Evolutionary conservation across 129 eudicot species (phyloP), one percentile per base, ranked within the genome.

Genomic region (Flaveria trinervia): DNA sequence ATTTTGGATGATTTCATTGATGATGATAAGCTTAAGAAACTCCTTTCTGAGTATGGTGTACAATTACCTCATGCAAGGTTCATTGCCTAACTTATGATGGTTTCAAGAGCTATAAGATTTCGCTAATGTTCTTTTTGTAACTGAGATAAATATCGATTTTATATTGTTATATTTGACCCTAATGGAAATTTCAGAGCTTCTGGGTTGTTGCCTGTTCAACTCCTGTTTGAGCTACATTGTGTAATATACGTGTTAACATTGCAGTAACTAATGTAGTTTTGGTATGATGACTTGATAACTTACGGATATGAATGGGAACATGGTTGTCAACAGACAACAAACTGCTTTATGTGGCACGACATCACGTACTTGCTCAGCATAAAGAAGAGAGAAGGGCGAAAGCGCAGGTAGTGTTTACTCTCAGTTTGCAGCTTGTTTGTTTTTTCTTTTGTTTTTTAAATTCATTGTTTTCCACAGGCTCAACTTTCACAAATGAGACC

Each of bases 401-500:
- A 28, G 33, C 33, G 33, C 33, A 28, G 33, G 33, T 28, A 28
- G 33, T 28, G 33, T 28, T 3, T 28, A 28, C 33, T 3, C 4
- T 28, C 4, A 28, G 33, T 28, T 28, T 28, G 33, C 33, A 28
- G 33, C 3, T 28, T 28, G 30, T 28, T 28, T 28, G 30, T 28
- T 28, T 28, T 28, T 28, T 28, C 30, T 28, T 62, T 62, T 20
- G 16, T 49, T 36, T 50, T 4, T 26, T 12, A 56, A 52, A 55
- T 41, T 22, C 15, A 10, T 55, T 26, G 70, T 6, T 30, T 20
- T 9, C 79, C 23, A 28, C 78, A 92, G 98, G 96, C 93, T 10
- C 98, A 92, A 44, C 90, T 92, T 77, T 81, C 86, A 9, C 97
- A 89, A 67, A 88, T 92, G 96, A 84, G 98, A 68, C 91, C 90